Conservation (phyloP, 345 rosid genomes). For the Carallia brachiata region DNA sequence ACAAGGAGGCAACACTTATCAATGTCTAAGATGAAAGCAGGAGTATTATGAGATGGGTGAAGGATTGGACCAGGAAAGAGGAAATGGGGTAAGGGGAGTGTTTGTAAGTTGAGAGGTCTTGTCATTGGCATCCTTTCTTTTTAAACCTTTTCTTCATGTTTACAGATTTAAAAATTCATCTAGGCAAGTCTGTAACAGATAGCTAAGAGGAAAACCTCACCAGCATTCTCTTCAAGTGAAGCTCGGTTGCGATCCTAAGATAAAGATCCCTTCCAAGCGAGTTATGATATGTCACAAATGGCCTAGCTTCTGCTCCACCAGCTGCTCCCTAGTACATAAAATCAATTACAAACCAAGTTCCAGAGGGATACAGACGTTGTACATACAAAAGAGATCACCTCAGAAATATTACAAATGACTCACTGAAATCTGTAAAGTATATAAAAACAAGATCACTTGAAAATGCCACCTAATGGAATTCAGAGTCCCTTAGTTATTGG, state of each 20-base stretch:
- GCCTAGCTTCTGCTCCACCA: constrained; percentile 99
- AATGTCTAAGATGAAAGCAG: neutral
- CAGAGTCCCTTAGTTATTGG: neutral
- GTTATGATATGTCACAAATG: constrained; percentile 88
- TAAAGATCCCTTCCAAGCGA: constrained; percentile 91
- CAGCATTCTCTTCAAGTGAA: constrained; percentile 95
- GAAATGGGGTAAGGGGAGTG: too few relatives aligned
- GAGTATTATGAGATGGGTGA: neutral
- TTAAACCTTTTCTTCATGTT: neutral
- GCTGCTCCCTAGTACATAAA: constrained; percentile 86
- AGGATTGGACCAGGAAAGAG: neutral
- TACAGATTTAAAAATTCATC: neutral
- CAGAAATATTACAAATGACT: neutral
- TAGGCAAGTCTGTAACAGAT: neutral
- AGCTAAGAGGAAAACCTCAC: constrained; percentile 34
- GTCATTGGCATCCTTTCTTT: neutral
- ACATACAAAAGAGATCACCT: neutral
- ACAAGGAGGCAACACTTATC: neutral
- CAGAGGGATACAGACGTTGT: constrained; percentile 3
- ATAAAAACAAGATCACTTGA: too few relatives aligned
- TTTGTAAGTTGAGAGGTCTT: neutral
- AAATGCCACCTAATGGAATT: too few relatives aligned
- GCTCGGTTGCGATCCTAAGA: constrained; percentile 95
- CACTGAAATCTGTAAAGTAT: neutral
- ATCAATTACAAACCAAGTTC: constrained; percentile 39